Evolutionary conservation across 257 asterid genomes (phyloP), one percentile per base, ranked within the genome.

Genomic region (Fraxinus americana): DNA sequence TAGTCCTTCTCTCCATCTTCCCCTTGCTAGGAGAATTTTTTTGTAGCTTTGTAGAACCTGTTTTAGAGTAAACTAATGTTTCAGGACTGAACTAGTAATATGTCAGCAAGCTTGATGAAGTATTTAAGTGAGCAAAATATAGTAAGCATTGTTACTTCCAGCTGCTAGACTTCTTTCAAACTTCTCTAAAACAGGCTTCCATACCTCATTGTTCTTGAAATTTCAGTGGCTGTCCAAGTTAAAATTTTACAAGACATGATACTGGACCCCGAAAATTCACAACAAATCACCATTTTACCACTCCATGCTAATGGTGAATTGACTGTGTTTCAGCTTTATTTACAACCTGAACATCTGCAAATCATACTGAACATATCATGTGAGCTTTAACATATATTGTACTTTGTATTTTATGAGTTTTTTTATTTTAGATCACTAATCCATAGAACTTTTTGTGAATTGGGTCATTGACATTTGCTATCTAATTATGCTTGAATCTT

Each of bases 1-100:
- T 45, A 57, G 66, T 57, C 21, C 66, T 54, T 54, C 52, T n/a
- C 66, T n/a, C 66, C 68, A 63, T 63, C 68, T 10, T 59, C 14
- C 14, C 30, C 30, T 7, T n/a, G 67, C 30, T 23, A 9, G 30
- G 30, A n/a, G 67, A 59, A 23, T 7, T n/a, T n/a, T 23, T 52
- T 25, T 8, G 1, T 61, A 25, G 34, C 68, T 23, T 52, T 23
- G 11, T 54, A 54, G 65, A 54, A 52, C 7, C 32, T 3, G 29
- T 59, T 59, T 57, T 25, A 7, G 4, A 5, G 13, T 34, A 61
- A 61, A 4, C 32, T 21, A 34, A 23, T 61, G 19, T 25, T 8
- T 21, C 17, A 2, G 17, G 19, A 25, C 8, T 29, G 67, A 2
- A 59, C 27, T 2, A 23, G 68, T 61, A 61, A 21, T 25, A 3